Base-by-base conservation (phyloP, 2,329 filamentous ascomycete genomes). In the Curvularia eragrostidis region DNA sequence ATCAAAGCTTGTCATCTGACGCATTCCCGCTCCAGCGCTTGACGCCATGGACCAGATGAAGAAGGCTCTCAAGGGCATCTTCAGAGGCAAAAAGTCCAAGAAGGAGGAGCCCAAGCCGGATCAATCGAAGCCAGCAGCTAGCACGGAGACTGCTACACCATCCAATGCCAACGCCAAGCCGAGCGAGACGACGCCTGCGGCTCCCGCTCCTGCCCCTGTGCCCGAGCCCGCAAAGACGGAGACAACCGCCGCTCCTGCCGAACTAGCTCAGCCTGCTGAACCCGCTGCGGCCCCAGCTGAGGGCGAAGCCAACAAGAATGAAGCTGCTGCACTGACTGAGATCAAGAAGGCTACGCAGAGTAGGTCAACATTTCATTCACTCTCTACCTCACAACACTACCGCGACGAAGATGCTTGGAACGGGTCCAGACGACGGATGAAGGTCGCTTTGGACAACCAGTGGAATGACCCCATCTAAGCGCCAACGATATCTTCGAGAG, bases 31-130 rank as follows among this genome's bases (percentile, higher is more conserved):
- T 19, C 53, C 54, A 78, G 75, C 75, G 48, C 75, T 65, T 48
- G 74, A 78, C 58, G 73, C 75, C 44, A 51, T 75, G 53, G 64
- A 71, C 49, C 70, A 69, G 58, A 59, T 75, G 66, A 78, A 78
- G 72, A 75, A 75, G 67, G 66, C 67, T 61, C 67, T 77, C 63
- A 78, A 75, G 68, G 64, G 69, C 56, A 58, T 77, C 58, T 77
- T 77, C 61, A 73, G 65, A 60, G 46, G 47, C 47, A 49, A 73
- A 67, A 74, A 73, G 64, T 58, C 70, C 36, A 73, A 74, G 68
- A 70, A 73, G 58, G 64, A 67, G 39, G 62, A 65, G 55, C 57
- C 71, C 30, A 59, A 66, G 12, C 65, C 71, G 26, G 64, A 67
- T 30, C 61, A 65, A 49, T 58, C 71, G 19, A 59, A 65, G 15